Percentiles rank a stretch among this genome's conserved stretches.
These are phyloP conservation scores for Brassica napus DNA, from an alignment of 345 rosid species.

Conservation along the genomic window DNA sequence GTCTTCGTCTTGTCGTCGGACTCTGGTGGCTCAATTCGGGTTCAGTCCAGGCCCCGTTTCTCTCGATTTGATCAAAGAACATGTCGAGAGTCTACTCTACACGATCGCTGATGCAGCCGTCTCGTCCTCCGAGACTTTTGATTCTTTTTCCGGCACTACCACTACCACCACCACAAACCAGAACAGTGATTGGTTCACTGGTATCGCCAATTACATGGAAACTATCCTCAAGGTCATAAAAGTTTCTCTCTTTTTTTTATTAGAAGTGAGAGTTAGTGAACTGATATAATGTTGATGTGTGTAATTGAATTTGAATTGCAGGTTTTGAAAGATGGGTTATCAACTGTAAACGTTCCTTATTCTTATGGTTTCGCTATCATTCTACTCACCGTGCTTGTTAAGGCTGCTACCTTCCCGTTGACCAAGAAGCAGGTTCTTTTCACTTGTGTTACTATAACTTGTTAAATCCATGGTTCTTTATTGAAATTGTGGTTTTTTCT, in stretches of 20 bases:
- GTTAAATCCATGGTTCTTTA: background rate
- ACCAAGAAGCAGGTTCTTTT: slow-evolving; percentile 82
- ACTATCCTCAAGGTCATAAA: slow-evolving; percentile 65
- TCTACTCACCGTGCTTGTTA: slow-evolving; percentile 81
- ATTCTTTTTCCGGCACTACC: slow-evolving; percentile 28
- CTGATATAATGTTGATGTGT: background rate
- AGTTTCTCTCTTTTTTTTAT: background rate
- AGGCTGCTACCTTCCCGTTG: slow-evolving; percentile 93
- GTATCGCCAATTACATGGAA: slow-evolving; percentile 80
- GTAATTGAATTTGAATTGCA: slow-evolving; percentile 35
- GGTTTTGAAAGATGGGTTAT: slow-evolving; percentile 83
- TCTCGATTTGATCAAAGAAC: slow-evolving; percentile 48
- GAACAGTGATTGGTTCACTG: slow-evolving; percentile 85
- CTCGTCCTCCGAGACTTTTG: slow-evolving; percentile 56
- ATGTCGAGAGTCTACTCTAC: slow-evolving; percentile 57
- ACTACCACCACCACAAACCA: slow-evolving; percentile 46
- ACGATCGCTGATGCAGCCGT: slow-evolving; percentile 88
- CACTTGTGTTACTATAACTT: slow-evolving; percentile 7
- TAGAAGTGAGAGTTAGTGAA: background rate
- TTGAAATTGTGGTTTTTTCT: slow-evolving; percentile 7
- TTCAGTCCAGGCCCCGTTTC: slow-evolving; percentile 46
- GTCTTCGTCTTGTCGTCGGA: slow-evolving; percentile 46
- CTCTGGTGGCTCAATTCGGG: slow-evolving; percentile 61
- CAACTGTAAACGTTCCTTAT: slow-evolving; percentile 74
- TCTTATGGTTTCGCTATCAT: slow-evolving; percentile 94